phyloP scores from a whole-genome alignment of 2,329 filamentous ascomycete genomes.

The Hymenotorrendiella dingleyae region DNA sequence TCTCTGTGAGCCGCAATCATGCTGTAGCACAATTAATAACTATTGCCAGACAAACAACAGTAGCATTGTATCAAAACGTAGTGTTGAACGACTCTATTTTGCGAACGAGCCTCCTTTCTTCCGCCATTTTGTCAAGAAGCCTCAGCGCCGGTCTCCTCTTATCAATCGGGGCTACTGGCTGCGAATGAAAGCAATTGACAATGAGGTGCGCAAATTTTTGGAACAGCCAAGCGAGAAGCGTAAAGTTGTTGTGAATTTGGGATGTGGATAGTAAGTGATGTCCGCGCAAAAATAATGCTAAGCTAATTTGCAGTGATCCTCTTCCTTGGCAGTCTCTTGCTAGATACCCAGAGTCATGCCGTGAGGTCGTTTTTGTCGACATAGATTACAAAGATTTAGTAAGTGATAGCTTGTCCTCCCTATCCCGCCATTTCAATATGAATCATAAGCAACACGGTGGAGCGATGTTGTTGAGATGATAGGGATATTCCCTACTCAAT shows the following conservation, averaged over 20 bases:
- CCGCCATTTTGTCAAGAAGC: conserved; percentile 79
- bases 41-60: conserved; percentile 70
- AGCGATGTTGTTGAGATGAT: no score
- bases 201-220: conserved; percentile 70
- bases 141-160: conserved; percentile 74
- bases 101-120: conserved; percentile 75
- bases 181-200: conserved; percentile 75
- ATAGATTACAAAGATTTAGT: conserved; percentile 78
- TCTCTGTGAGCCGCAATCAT: neutral
- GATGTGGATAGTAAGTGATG: conserved; percentile 76
- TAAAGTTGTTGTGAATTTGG: conserved; percentile 77
- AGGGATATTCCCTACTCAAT: no score
- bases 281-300: conserved; percentile 3
- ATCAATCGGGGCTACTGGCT: conserved; percentile 90
- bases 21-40: neutral
- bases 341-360: conserved; percentile 54
- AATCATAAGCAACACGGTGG: no score
- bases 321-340: conserved; percentile 77
- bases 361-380: conserved; percentile 66
- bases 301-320: conserved; percentile 59
- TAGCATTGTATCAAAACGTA: conserved; percentile 87
- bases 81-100: conserved; percentile 85
- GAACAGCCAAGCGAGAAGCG: conserved; percentile 44
- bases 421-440: no score
- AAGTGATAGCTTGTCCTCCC: no score